Conservation (phyloP, 208 protist genomes). For the Crithidia thermophila region DNA sequence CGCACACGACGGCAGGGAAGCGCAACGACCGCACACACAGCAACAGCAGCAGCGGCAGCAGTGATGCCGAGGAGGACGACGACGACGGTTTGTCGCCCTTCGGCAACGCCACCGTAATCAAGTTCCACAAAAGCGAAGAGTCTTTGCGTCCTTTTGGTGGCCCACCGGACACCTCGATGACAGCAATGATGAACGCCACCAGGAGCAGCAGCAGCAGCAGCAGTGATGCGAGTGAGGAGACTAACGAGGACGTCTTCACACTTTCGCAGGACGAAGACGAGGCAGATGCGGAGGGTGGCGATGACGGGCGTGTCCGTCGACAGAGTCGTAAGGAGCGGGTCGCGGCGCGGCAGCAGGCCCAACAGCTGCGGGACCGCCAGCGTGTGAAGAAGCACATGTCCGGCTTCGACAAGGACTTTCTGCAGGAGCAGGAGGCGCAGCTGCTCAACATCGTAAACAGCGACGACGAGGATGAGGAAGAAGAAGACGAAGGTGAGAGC, state of each 20-base stretch:
- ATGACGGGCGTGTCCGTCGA: background rate
- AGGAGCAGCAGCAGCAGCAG: slow-evolving; percentile 2
- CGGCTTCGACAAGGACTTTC: slow-evolving; percentile 34
- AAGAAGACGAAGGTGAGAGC: background rate
- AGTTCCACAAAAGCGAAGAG: slow-evolving; percentile 11
- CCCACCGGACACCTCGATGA: background rate
- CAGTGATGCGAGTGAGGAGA: background rate
- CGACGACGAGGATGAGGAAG: slow-evolving; percentile 1
- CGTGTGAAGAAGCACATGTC: slow-evolving; percentile 33
- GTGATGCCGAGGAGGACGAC: slow-evolving; percentile 6
- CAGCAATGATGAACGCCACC: slow-evolving; percentile 1
- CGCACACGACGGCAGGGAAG: background rate
- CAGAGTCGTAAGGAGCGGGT: slow-evolving; percentile 15
- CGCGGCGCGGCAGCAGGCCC: slow-evolving; percentile 5
- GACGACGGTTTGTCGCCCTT: slow-evolving; percentile 18
- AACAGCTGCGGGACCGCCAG: slow-evolving; percentile 17
- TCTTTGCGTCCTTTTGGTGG: background rate
- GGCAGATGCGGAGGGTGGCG: background rate
- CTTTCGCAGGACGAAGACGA: no score
- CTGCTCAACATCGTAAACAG: slow-evolving; percentile 16
- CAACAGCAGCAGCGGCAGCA: background rate
- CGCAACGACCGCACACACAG: background rate
- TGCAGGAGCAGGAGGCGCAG: slow-evolving; percentile 28
- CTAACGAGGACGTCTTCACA: no score
- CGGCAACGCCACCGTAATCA: slow-evolving; percentile 29